These are phyloP conservation scores for Diaporthe caulivora DNA, from an alignment of 2,329 filamentous ascomycete species.

Conservation along the genomic window DNA sequence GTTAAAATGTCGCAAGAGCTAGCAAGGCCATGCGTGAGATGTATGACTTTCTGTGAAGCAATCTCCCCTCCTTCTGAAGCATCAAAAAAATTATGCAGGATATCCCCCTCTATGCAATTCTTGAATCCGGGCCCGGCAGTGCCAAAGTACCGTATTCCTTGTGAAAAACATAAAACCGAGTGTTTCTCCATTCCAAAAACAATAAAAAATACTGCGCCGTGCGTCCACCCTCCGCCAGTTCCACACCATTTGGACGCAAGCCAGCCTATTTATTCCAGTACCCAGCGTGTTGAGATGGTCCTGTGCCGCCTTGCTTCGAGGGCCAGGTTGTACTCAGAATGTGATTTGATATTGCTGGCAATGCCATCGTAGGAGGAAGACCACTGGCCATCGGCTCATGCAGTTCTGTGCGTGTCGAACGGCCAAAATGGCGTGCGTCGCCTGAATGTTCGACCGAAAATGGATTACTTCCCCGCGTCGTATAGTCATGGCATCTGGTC, in stretches of 20 bases:
- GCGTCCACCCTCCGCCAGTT: too few species aligned
- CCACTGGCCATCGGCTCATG: background rate
- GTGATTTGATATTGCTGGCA: background rate
- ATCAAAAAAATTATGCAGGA: background rate
- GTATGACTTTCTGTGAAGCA: background rate
- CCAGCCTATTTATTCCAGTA: background rate
- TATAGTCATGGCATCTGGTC: background rate
- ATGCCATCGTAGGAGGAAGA: background rate
- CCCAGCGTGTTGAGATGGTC: background rate
- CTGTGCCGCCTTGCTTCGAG: background rate
- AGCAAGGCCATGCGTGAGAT: background rate
- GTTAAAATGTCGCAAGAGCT: background rate
- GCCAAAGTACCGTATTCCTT: slow-evolving; percentile 7
- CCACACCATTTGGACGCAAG: background rate
- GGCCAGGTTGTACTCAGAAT: background rate
- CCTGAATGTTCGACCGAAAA: background rate
- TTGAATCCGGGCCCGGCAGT: background rate
- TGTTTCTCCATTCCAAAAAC: too few species aligned
- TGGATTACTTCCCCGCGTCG: background rate
- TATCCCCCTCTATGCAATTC: background rate
- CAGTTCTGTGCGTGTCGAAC: too few species aligned
- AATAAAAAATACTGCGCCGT: too few species aligned
- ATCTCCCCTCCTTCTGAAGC: background rate
- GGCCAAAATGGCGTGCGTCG: background rate
- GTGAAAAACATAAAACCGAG: background rate